A percentile compares a stretch with the other conserved stretches of the same genome.
Conservation (phyloP, 1,139 yeast species). For the Suhomyces atakaporum region DNA sequence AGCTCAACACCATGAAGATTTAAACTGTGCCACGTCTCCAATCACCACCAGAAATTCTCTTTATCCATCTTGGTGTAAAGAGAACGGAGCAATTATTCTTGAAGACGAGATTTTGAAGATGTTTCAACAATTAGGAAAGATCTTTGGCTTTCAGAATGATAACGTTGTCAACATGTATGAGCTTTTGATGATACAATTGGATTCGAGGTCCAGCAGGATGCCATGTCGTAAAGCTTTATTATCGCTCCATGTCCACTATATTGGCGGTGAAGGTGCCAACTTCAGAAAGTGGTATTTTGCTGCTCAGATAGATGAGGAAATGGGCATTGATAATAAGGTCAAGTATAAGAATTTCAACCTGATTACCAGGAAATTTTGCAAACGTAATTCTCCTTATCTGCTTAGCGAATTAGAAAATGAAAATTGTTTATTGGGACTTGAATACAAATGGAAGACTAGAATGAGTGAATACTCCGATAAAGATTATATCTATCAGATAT, state of each 20-base stretch:
- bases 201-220: conserved; percentile 70
- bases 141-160: conserved; percentile 70
- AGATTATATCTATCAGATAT: conserved; percentile 34
- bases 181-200: conserved; percentile 60
- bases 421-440: conserved; percentile 27
- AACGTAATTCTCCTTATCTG: conserved; percentile 11
- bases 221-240: conserved; percentile 54
- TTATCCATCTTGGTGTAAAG: conserved; percentile 39
- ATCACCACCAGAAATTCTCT: not conserved
- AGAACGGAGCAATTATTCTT: conserved; percentile 31
- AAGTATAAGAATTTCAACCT: conserved; percentile 5
- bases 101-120: conserved; percentile 21
- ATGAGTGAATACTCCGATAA: conserved; percentile 20
- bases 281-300: conserved; percentile 97
- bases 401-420: conserved; percentile 19
- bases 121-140: conserved; percentile 40
- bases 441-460: conserved; percentile 24
- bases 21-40: not conserved
- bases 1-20: not conserved
- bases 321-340: not conserved
- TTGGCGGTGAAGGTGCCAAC: conserved; percentile 92
- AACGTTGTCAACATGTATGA: conserved; percentile 67
- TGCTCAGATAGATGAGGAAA: conserved; percentile 35
- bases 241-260: conserved; percentile 69
- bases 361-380: conserved; percentile 1